These are phyloP conservation scores for Suhomyces vadensis DNA, from an alignment of 805 yeast species.

Conservation along the genomic window DNA sequence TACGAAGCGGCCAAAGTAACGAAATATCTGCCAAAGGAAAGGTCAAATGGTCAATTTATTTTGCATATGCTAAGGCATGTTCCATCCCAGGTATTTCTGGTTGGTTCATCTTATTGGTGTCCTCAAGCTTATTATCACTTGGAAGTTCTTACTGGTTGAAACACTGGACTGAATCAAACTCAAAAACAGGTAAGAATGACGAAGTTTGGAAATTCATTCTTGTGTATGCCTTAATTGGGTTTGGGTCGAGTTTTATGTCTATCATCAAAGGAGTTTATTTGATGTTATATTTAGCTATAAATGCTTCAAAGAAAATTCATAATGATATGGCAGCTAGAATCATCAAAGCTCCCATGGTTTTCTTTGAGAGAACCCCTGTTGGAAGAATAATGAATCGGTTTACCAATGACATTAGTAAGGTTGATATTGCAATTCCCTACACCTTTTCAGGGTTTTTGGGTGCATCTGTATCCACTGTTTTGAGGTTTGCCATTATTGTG, in stretches of 20 bases:
- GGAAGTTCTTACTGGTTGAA: constrained; percentile 25
- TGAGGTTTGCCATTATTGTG: constrained; percentile 25
- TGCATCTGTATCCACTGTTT: constrained; percentile 18
- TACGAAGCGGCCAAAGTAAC: constrained; percentile 41
- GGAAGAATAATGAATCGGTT: constrained; percentile 32
- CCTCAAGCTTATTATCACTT: constrained; percentile 14
- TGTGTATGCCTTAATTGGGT: constrained; percentile 19
- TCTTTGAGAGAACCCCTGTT: constrained; percentile 32
- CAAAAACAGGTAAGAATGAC: constrained; percentile 17
- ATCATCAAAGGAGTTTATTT: constrained; percentile 21
- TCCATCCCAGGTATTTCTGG: constrained; percentile 49
- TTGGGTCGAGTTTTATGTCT: constrained; percentile 15
- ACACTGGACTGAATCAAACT: constrained; percentile 27
- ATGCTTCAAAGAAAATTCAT: constrained; percentile 25
- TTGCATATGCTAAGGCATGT: constrained; percentile 25
- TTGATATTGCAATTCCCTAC: constrained; percentile 26
- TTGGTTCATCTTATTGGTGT: constrained; percentile 34
- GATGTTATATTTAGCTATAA: constrained; percentile 23
- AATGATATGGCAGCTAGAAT: constrained; percentile 27
- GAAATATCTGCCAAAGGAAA: constrained; percentile 20
- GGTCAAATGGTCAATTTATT: constrained; percentile 26
- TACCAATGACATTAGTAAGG: constrained; percentile 25
- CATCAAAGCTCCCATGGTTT: constrained; percentile 30
- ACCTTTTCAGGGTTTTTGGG: constrained; percentile 19
- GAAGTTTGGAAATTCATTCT: constrained; percentile 20